Percentiles rank a stretch among this genome's conserved stretches.
phyloP scores from a whole-genome alignment of 176 grass and related monocot genomes.

The Raddia distichophylla region DNA sequence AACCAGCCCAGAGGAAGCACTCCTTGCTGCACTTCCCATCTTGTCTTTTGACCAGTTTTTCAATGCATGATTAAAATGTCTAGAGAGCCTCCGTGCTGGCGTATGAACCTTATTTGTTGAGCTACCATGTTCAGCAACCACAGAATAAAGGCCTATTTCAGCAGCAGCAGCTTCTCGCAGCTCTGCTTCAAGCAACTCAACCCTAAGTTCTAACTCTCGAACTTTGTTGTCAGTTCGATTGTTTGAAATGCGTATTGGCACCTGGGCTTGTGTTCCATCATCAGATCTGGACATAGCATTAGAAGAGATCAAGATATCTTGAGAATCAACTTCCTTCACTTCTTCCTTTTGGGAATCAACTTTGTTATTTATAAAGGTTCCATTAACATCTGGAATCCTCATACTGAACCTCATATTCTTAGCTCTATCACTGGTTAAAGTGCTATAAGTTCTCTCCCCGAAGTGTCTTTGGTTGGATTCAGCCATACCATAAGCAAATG shows the following conservation, averaged over 20 bases:
- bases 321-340: conserved; percentile 69
- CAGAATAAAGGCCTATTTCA: conserved; percentile 89
- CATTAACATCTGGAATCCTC: conserved; percentile 57
- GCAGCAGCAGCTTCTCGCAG: conserved; percentile 81
- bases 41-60: conserved; percentile 75
- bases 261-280: conserved; percentile 53
- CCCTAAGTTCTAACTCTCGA: conserved; percentile 73
- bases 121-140: conserved; percentile 87
- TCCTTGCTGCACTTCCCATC: conserved; percentile 81
- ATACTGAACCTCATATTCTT: conserved; percentile 67
- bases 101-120: conserved; percentile 96
- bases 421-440: conserved; percentile 73
- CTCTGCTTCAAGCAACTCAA: conserved; percentile 90
- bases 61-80: conserved; percentile 69
- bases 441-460: conserved; percentile 64
- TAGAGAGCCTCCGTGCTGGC: conserved; percentile 84
- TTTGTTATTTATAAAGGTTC: conserved; percentile 54
- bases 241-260: conserved; percentile 64
- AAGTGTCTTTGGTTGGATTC: conserved; percentile 61
- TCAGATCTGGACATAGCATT: conserved; percentile 37
- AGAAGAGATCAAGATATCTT: conserved; percentile 50
- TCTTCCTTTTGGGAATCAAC: conserved; percentile 63
- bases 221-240: conserved; percentile 70
- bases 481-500: conserved; percentile 67
- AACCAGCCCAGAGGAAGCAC: conserved; percentile 84